These are phyloP conservation scores for Aspergillus fijiensis DNA, from an alignment of 2,329 filamentous ascomycete species.

Conservation along the genomic window DNA sequence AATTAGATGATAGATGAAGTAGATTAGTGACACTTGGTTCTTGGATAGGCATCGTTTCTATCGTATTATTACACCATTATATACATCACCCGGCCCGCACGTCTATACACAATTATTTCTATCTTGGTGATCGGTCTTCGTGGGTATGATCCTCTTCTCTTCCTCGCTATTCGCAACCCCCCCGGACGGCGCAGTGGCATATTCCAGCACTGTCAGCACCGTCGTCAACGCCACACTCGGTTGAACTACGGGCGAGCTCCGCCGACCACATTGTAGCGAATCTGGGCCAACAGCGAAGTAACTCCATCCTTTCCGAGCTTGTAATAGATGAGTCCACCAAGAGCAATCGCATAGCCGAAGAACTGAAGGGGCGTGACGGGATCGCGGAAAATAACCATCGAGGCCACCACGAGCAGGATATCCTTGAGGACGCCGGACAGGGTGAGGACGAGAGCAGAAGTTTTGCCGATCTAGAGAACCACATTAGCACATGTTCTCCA, in stretches of 20 bases:
- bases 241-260: not conserved
- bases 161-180: not conserved
- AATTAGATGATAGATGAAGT: not conserved
- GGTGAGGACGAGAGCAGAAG: slow-evolving; percentile 77
- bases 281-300: not conserved
- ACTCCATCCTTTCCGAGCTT: slow-evolving; percentile 51
- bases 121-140: not conserved
- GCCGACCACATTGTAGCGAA: not conserved
- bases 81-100: not conserved
- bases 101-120: not conserved
- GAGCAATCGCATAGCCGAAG: slow-evolving; percentile 72
- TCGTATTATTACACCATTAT: not conserved
- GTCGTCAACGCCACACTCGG: not conserved
- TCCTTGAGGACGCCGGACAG: slow-evolving; percentile 81
- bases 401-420: slow-evolving; percentile 72
- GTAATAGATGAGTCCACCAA: slow-evolving; percentile 62
- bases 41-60: not conserved
- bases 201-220: not conserved
- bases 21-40: too few relatives aligned
- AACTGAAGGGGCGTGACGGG: slow-evolving; percentile 67
- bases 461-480: slow-evolving; percentile 71
- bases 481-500: slow-evolving; percentile 11
- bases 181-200: not conserved
- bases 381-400: slow-evolving; percentile 73
- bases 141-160: not conserved